Conservation (phyloP, 805 yeast species). For the Dipodascopsis tothii region DNA sequence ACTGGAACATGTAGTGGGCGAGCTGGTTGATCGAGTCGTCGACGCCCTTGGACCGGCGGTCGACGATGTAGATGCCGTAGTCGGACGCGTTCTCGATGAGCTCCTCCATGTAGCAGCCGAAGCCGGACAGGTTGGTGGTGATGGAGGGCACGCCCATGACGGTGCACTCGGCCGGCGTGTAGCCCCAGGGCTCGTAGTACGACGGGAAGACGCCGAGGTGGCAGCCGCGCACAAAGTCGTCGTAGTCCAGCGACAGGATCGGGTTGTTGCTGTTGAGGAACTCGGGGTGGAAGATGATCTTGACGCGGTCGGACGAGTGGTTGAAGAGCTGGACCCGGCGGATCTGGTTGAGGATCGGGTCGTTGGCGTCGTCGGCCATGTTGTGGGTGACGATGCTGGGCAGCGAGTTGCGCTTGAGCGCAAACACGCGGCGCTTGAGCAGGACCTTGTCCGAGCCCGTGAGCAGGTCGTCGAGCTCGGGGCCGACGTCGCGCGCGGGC, state of each 20-base stretch:
- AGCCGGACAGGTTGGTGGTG: slow-evolving; percentile 91
- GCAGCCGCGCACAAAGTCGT: slow-evolving; percentile 95
- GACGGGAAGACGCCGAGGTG: slow-evolving; percentile 98
- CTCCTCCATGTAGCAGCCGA: slow-evolving; percentile 98
- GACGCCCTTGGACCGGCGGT: slow-evolving; percentile 82
- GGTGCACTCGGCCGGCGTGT: slow-evolving; percentile 98
- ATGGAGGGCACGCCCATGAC: slow-evolving; percentile 99
- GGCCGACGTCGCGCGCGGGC: slow-evolving; percentile 55
- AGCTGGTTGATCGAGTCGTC: slow-evolving; percentile 91
- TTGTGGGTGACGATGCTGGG: slow-evolving; percentile 97
- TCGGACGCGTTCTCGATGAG: slow-evolving; percentile 87
- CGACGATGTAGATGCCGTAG: slow-evolving; percentile 95
- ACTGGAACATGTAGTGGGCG: slow-evolving; percentile 81
- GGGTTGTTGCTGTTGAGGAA: slow-evolving; percentile 93
- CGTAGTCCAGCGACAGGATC: slow-evolving; percentile 84
- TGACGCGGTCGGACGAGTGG: slow-evolving; percentile 81
- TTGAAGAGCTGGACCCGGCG: slow-evolving; percentile 88
- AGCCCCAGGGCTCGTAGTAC: slow-evolving; percentile 98
- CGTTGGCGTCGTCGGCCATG: slow-evolving; percentile 85
- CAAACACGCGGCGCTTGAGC: slow-evolving; percentile 85
- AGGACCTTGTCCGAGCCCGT: slow-evolving; percentile 82
- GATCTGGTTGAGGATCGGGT: slow-evolving; percentile 85
- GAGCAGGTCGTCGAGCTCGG: slow-evolving; percentile 71
- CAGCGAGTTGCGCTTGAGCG: slow-evolving; percentile 76
- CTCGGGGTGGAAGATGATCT: slow-evolving; percentile 95